Conservation (phyloP, 192 early-diverging fungal species). For the Chytriomyces sp. region DNA sequence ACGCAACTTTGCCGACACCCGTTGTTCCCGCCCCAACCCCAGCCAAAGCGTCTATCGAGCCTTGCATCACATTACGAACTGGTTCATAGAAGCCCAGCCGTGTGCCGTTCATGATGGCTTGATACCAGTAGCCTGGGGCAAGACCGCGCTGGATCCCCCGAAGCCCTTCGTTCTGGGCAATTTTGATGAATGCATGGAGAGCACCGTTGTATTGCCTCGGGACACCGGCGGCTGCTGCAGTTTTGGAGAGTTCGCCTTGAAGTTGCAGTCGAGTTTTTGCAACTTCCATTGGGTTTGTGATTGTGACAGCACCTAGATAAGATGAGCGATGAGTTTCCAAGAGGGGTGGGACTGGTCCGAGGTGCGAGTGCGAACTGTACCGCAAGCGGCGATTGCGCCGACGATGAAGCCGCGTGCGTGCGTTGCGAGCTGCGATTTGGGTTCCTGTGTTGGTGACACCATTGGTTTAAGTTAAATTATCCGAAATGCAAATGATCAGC, state of each 20-base stretch:
- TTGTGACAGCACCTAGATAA: conserved; percentile 73
- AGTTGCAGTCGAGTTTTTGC: conserved; percentile 94
- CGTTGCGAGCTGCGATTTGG: conserved; percentile 16
- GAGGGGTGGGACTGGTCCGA: not conserved
- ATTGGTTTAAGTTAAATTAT: too few species aligned
- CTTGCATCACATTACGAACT: conserved; percentile 58
- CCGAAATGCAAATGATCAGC: too few species aligned
- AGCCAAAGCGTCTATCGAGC: conserved; percentile 27
- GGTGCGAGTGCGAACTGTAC: conserved; percentile 20
- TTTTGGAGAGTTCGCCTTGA: conserved; percentile 78
- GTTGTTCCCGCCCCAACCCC: conserved; percentile 17
- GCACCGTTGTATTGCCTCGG: conserved; percentile 72
- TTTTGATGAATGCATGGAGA: conserved; percentile 74
- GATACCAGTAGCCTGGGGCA: conserved; percentile 84
- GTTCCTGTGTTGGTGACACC: too few species aligned
- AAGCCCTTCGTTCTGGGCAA: conserved; percentile 82
- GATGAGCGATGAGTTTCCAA: not conserved
- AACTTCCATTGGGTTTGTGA: conserved; percentile 96
- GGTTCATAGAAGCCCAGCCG: conserved; percentile 93
- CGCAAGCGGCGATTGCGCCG: conserved; percentile 85
- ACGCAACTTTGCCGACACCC: conserved; percentile 49
- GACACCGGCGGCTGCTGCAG: not conserved
- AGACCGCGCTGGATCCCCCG: conserved; percentile 87
- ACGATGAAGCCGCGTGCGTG: conserved; percentile 66
- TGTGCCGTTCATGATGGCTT: conserved; percentile 90